These are phyloP conservation scores for Dendrobium officinale DNA, from an alignment of 106 monocot species.

Conservation along the genomic window DNA sequence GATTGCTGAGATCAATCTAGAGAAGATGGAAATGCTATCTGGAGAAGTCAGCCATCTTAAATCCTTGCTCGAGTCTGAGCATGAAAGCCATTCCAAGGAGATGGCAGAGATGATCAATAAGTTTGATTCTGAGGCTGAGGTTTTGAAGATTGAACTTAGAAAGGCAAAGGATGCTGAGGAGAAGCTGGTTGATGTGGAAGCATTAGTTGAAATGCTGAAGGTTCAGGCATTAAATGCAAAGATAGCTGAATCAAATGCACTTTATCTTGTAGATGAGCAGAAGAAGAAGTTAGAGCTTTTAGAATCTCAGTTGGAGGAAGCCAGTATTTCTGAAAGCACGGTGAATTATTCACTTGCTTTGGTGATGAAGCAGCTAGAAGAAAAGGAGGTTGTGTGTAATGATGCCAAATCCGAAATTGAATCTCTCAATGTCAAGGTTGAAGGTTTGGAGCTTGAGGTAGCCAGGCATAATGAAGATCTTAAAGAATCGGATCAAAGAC, in stretches of 20 bases:
- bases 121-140: slow-evolving; percentile 29
- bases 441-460: slow-evolving; percentile 39
- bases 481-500: slow-evolving; percentile 20
- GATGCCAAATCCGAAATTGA: slow-evolving; percentile 23
- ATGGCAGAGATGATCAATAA: slow-evolving; percentile 28
- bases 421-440: slow-evolving; percentile 28
- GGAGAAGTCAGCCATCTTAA: slow-evolving; percentile 49
- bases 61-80: slow-evolving; percentile 27
- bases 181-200: slow-evolving; percentile 26
- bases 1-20: slow-evolving; percentile 29
- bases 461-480: slow-evolving; percentile 22
- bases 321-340: slow-evolving; percentile 23
- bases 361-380: slow-evolving; percentile 27
- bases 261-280: slow-evolving; percentile 31
- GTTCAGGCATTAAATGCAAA: slow-evolving; percentile 30
- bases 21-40: slow-evolving; percentile 47
- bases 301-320: slow-evolving; percentile 26
- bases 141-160: slow-evolving; percentile 35
- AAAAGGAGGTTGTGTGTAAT: slow-evolving; percentile 10
- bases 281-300: slow-evolving; percentile 35
- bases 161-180: slow-evolving; percentile 30
- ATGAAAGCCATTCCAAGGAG: slow-evolving; percentile 25
- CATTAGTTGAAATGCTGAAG: slow-evolving; percentile 27
- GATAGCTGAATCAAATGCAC: slow-evolving; percentile 25
- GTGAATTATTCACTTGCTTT: slow-evolving; percentile 13